These are phyloP conservation scores for Pleurozium schreberi DNA, from an alignment of 225 moss, liverwort and hornwort genomes.

Conservation along the genomic window DNA sequence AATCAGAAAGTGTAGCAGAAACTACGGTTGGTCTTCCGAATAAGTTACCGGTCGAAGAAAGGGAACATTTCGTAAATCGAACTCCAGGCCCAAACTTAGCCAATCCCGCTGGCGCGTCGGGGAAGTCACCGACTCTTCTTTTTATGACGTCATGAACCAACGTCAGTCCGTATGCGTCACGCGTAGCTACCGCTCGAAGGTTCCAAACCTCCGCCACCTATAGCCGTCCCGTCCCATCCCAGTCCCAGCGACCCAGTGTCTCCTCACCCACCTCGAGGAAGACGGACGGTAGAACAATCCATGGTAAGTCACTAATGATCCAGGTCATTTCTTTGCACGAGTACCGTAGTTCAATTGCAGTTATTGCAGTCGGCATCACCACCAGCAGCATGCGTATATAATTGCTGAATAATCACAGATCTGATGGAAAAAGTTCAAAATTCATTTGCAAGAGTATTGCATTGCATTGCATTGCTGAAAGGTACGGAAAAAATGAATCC, in stretches of 20 bases:
- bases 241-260: too few relatives aligned
- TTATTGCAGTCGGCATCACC: neutral
- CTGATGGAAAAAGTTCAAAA: too few relatives aligned
- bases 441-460: neutral
- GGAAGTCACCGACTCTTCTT: constrained; percentile 4
- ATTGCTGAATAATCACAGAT: neutral
- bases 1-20: neutral
- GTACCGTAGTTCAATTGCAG: neutral
- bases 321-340: neutral
- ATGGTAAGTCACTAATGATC: neutral
- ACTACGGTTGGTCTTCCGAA: too few relatives aligned
- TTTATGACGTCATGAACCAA: neutral
- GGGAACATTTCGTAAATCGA: neutral
- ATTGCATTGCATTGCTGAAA: too few relatives aligned
- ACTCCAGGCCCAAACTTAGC: neutral
- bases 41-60: neutral
- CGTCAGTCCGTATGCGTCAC: constrained; percentile 1
- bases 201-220: neutral
- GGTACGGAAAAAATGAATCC: too few relatives aligned
- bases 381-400: too few relatives aligned
- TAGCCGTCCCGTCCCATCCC: neutral
- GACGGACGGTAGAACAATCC: neutral
- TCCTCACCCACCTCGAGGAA: too few relatives aligned
- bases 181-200: neutral
- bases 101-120: neutral